Base-by-base conservation (phyloP, 2,329 filamentous ascomycete genomes). In the Aspergillus novofumigatus region DNA sequence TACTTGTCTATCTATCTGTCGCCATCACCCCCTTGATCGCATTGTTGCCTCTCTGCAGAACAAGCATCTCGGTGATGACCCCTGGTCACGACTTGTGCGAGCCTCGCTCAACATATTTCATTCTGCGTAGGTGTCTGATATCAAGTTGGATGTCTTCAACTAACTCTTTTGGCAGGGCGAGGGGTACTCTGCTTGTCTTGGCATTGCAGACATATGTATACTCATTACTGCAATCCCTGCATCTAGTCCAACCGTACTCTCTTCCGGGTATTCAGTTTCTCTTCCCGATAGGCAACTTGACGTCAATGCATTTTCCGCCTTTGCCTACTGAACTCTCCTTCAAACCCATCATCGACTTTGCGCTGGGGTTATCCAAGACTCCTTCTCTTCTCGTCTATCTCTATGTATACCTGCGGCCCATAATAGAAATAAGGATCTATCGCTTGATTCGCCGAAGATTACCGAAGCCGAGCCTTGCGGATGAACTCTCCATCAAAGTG, bases 151-250 rank as follows among this genome's bases (percentile, higher is more conserved):
- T 4, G 21, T 23, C n/a, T 29, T 23, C 58, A 50, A 47, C 67
- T 69, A 52, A 71, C 48, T 26, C n/a, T 53, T 17, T 26, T 32
- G 28, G 3, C 47, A 79, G 77, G 35, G 59, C 71, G 23, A 69
- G 69, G 60, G 66, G 69, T 25, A 63, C 65, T 2, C 62, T 77
- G 38, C 72, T 76, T 51, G 61, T 73, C 17, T 56, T 77, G 9
- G 72, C 75, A 28, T 68, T 76, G 51, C 75, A 78, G 58, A 67
- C 72, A 26, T 73, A 78, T 56, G 73, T 77, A 66, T 77, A 76
- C 56, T 74, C 75, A 23, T 58, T 77, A 17, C 65, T 79, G 20
- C 77, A 79, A 58, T 71, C 71, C 21, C 70, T 78, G 28, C 72
- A 74, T 42, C 66, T 79, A 21, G 62, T 78, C 20, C 72, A 71